Evolutionary conservation across 352 stramenopile species (phyloP).

Genomic region (Phytophthora multivora): DNA sequence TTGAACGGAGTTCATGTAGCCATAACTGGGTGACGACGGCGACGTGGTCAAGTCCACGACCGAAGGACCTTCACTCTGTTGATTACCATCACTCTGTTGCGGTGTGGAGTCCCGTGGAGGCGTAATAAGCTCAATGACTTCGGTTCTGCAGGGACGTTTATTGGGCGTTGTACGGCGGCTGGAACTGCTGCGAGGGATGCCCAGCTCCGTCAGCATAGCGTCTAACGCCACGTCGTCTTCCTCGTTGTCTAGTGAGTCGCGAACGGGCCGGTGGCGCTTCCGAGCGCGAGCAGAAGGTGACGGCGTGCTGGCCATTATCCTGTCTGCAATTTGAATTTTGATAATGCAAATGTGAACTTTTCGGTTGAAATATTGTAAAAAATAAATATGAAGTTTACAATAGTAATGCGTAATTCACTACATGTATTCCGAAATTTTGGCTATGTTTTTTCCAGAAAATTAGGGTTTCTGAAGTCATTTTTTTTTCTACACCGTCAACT

Average conservation of each 20-base stretch:
- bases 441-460: too few relatives aligned
- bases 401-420: too few relatives aligned
- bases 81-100: constrained; percentile 14
- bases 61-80: constrained; percentile 14
- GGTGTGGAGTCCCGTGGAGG: constrained; percentile 29
- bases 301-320: neutral
- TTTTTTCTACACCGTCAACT: constrained; percentile 5
- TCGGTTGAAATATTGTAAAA: too few relatives aligned
- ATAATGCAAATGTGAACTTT: neutral
- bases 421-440: too few relatives aligned
- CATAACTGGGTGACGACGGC: constrained; percentile 13
- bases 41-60: constrained; percentile 57
- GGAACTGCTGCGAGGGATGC: constrained; percentile 22
- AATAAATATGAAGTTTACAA: too few relatives aligned
- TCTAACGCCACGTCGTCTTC: constrained; percentile 36
- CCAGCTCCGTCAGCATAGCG: constrained; percentile 39
- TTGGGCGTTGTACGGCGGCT: constrained; percentile 2
- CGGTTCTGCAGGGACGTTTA: constrained; percentile 12
- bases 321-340: neutral
- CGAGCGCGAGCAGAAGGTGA: neutral
- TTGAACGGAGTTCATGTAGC: constrained; percentile 4
- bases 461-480: too few relatives aligned
- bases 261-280: constrained; percentile 8
- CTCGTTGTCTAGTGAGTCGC: constrained; percentile 27
- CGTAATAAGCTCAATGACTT: constrained; percentile 55